Evolutionary conservation across 805 yeast genomes (phyloP).

Genomic region (Candida caryicola): DNA sequence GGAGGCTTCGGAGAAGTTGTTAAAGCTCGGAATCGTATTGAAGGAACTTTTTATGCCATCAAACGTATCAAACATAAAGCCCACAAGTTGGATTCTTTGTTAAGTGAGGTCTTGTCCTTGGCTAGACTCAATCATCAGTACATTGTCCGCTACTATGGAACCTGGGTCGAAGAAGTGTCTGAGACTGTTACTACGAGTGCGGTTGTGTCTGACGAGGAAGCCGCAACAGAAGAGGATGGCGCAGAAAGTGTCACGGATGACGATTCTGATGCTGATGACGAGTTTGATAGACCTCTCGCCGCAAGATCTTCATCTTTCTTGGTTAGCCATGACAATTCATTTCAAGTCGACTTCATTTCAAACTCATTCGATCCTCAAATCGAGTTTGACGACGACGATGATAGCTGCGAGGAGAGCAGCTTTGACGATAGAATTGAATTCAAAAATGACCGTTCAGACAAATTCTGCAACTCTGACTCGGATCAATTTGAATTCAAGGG

Average conservation of each 20-base stretch:
- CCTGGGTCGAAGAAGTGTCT: constrained; percentile 86
- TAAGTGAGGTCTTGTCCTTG: constrained; percentile 87
- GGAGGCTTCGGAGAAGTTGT: constrained; percentile 99
- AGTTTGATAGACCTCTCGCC: constrained; percentile 22
- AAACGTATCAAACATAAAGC: constrained; percentile 85
- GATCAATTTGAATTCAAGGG: not conserved
- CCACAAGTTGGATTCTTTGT: constrained; percentile 71
- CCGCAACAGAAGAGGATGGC: constrained; percentile 16
- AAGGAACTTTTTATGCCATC: constrained; percentile 92
- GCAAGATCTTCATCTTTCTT: constrained; percentile 18
- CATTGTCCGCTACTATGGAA: constrained; percentile 94
- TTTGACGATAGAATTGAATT: constrained; percentile 19
- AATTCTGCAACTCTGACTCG: constrained; percentile 28
- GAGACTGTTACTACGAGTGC: constrained; percentile 12
- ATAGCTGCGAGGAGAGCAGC: no score
- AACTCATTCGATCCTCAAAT: constrained; percentile 57
- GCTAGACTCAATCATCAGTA: constrained; percentile 93
- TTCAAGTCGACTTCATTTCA: constrained; percentile 65
- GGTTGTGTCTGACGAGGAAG: constrained; percentile 21
- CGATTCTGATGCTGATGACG: constrained; percentile 12
- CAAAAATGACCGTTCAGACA: constrained; percentile 27
- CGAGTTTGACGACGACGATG: constrained; percentile 42
- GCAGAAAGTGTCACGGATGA: constrained; percentile 15
- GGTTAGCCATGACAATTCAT: constrained; percentile 18
- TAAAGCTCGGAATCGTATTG: constrained; percentile 90